Evolutionary conservation across 768 basidiomycete genomes (phyloP).

Genomic region (Strobilomyces dryophilus): DNA sequence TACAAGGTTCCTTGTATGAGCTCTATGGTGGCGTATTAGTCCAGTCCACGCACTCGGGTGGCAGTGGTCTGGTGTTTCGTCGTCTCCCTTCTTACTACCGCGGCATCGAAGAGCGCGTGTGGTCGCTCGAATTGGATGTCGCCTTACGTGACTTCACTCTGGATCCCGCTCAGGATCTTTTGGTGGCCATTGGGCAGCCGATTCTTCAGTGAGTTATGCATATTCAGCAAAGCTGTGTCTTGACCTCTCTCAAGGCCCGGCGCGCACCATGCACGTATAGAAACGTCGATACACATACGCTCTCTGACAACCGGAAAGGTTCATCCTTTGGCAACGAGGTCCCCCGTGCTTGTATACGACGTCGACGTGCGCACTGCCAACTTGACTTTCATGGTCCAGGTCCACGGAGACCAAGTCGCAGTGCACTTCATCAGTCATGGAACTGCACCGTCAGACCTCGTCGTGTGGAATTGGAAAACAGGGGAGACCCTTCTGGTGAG

Average conservation of each 20-base stretch:
- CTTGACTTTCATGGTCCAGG: conserved; percentile 48
- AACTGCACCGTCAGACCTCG: conserved; percentile 40
- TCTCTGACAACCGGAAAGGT: conserved; percentile 41
- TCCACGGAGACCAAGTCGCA: conserved; percentile 49
- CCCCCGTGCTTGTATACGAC: conserved; percentile 29
- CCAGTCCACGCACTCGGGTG: conserved; percentile 29
- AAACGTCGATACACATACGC: conserved; percentile 39
- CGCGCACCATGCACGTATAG: conserved; percentile 13
- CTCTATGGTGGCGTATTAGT: conserved; percentile 56
- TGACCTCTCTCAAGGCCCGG: conserved; percentile 12
- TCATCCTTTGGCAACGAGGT: conserved; percentile 41
- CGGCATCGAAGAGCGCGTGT: conserved; percentile 42
- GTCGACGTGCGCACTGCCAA: conserved; percentile 15
- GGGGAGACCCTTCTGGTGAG: conserved; percentile 46
- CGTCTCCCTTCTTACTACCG: conserved; percentile 48
- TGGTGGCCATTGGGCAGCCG: conserved; percentile 46
- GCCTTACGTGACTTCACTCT: conserved; percentile 54
- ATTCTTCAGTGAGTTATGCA: conserved; percentile 28
- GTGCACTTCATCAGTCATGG: conserved; percentile 41
- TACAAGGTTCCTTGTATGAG: conserved; percentile 48
- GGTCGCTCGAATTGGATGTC: conserved; percentile 39
- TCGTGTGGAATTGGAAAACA: conserved; percentile 68
- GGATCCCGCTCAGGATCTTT: conserved; percentile 64
- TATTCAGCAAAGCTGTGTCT: not conserved
- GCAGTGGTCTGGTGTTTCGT: conserved; percentile 37